Evolutionary conservation across 495 filamentous ascomycete genomes (phyloP).

Genomic region (Lasiosphaeria hispida): DNA sequence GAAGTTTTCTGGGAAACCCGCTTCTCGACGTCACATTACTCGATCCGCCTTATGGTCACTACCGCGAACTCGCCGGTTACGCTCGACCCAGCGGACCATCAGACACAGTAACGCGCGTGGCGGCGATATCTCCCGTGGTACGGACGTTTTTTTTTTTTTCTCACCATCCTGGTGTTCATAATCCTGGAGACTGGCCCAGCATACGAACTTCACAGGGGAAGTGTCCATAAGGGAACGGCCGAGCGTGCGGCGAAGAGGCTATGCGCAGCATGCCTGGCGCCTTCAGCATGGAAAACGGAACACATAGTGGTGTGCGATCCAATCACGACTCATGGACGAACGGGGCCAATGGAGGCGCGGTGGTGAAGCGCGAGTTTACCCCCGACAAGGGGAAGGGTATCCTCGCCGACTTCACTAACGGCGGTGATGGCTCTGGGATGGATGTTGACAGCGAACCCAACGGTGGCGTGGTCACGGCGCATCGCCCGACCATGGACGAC

Average conservation of each 20-base stretch:
- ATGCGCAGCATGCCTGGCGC: conserved; percentile 39
- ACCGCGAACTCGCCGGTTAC: not conserved
- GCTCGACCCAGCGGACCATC: not conserved
- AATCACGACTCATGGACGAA: conserved; percentile 46
- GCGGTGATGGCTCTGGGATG: conserved; percentile 21
- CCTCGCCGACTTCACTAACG: conserved; percentile 27
- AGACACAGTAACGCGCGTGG: not conserved
- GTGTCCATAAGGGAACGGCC: not conserved
- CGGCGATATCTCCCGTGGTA: not conserved
- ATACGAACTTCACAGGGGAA: not conserved
- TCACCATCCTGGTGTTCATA: not conserved
- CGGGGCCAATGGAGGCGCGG: conserved; percentile 38
- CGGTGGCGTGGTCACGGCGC: conserved; percentile 13
- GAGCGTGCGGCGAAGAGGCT: conserved; percentile 9
- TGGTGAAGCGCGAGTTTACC: conserved; percentile 15
- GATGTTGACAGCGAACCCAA: conserved; percentile 19
- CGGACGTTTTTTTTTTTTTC: not conserved
- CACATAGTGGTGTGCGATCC: conserved; percentile 42
- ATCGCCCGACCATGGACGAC: conserved; percentile 42
- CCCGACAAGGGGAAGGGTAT: conserved; percentile 26
- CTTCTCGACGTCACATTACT: not conserved
- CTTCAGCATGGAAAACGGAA: conserved; percentile 54
- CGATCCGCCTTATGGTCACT: conserved; percentile 7
- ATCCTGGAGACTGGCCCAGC: not conserved
- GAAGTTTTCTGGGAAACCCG: conserved; percentile 1